Evolutionary conservation across 176 grass and related monocot species (phyloP).

Genomic region (Pharus latifolius): DNA sequence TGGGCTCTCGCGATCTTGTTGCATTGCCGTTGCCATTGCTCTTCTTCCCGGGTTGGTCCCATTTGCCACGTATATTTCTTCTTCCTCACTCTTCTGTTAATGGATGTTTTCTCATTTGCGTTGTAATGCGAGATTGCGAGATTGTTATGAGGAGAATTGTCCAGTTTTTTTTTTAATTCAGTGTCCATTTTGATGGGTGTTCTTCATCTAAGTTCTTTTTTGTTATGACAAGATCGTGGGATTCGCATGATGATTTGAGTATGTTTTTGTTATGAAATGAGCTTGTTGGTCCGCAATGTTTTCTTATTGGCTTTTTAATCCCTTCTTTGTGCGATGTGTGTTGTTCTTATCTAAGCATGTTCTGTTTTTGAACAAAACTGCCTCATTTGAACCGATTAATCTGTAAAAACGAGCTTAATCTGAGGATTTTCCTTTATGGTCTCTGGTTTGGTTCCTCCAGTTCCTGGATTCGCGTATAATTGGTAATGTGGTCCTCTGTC

Average conservation of each 20-base stretch:
- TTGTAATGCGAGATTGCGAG: background rate
- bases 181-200: too few species aligned
- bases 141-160: background rate
- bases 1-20: slow-evolving; percentile 1
- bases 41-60: slow-evolving; percentile 3
- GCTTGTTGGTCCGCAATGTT: background rate
- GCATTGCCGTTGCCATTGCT: background rate
- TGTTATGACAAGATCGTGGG: too few species aligned
- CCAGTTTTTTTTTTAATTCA: too few species aligned
- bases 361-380: background rate
- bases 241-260: too few species aligned
- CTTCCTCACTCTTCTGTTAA: background rate
- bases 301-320: background rate
- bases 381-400: background rate
- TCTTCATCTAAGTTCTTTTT: too few species aligned
- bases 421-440: background rate
- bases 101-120: background rate
- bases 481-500: background rate
- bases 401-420: background rate
- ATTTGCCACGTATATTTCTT: background rate
- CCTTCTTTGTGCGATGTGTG: background rate
- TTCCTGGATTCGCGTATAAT: background rate
- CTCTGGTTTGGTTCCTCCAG: background rate
- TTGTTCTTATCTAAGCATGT: background rate
- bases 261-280: background rate